Evolutionary conservation across 768 basidiomycete genomes (phyloP), one percentile per base, ranked within the genome.

Genomic region (Zangia roseola): DNA sequence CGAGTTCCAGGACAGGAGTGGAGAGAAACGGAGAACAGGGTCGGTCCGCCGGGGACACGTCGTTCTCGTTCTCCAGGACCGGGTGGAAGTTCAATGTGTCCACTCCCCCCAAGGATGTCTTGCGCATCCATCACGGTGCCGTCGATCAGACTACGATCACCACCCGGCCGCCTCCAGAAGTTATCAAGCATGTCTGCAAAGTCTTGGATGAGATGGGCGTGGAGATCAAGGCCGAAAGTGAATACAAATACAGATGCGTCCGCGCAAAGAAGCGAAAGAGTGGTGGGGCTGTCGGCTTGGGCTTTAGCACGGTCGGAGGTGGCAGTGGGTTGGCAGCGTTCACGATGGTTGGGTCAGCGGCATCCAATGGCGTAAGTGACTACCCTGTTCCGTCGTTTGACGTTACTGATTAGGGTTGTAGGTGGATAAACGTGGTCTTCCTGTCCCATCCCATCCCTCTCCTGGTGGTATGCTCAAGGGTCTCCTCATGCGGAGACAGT

Each of bases 141-240:
- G 88, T 98, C 25, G 97, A 97, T 65, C 87, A 88, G 65, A 83
- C 83, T 23, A 94, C 84, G 44, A 80, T 97, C 58, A 97, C 95
- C 28, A 91, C 84, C 4, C 78, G 82, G 19, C 74, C 84, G 9
- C 94, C 95, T 30, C 82, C 85, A 1, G 88, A 91, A 56, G 94
- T 98, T 30, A 91, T 98, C 74, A 81, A 77, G 51, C 90, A 93
- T 63, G 81, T 98, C 25, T 80, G 80, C 60, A 77, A 78, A 52
- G 87, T 94, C 12, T 75, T 99, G 52, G 79, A 83, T 57, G 81
- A 80, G 26, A 93, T 98, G 91, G 97, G 95, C 17, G 74, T 99
- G 46, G 93, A 94, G 49, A 79, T 94, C 50, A 82, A 87, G 59
- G 69, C 82, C 26, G 97, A 99, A 71, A 86, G 84, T 55, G 92